These are phyloP conservation scores for Vitis labrusca DNA, from an alignment of 164 flowering plant species.

Conservation along the genomic window DNA sequence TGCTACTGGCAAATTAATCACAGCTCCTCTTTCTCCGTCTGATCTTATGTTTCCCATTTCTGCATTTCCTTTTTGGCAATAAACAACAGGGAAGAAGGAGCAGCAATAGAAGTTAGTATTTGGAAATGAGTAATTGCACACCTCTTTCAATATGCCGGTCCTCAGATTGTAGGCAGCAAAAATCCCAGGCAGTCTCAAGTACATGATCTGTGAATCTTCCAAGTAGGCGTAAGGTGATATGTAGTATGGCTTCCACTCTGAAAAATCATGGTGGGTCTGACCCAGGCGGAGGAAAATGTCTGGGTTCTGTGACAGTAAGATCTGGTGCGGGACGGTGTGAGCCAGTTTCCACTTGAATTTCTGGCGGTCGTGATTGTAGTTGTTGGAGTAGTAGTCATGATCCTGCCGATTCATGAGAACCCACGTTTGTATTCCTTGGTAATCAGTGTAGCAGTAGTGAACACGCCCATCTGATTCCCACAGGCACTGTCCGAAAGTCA, in stretches of 20 bases:
- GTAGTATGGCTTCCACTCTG: background rate
- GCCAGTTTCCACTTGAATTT: too few relatives aligned
- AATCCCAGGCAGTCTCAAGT: constrained; percentile 8
- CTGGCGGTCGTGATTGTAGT: background rate
- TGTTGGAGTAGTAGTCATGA: background rate
- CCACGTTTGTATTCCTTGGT: constrained; percentile 10
- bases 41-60: too few relatives aligned
- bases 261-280: background rate
- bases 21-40: too few relatives aligned
- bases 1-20: too few relatives aligned
- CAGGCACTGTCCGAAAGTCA: constrained; percentile 10
- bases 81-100: constrained; percentile 1
- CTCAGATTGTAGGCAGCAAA: background rate
- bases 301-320: background rate
- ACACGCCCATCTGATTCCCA: constrained; percentile 3
- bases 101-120: background rate
- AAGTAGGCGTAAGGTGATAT: background rate
- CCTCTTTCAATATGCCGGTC: background rate
- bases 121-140: background rate
- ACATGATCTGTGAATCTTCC: constrained; percentile 2
- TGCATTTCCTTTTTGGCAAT: background rate
- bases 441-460: constrained; percentile 8
- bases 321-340: too few relatives aligned
- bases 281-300: background rate
- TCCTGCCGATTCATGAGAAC: constrained; percentile 8